These are phyloP conservation scores for Escallonia herrerae DNA, from an alignment of 129 eudicot genomes.

Conservation along the genomic window DNA sequence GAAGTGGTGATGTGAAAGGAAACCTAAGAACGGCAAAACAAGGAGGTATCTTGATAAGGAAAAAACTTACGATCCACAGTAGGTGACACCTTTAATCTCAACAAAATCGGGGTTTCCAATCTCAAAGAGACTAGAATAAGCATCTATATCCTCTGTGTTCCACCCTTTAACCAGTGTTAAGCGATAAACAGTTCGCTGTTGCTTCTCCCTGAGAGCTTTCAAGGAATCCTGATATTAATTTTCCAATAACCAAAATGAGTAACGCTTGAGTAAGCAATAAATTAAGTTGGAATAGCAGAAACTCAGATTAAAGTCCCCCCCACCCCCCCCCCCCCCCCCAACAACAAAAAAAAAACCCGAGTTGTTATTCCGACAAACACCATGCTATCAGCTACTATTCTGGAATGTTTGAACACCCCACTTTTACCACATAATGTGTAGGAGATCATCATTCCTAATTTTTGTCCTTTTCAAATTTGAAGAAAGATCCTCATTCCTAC, in stretches of 20 bases:
- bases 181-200: constrained; percentile 94
- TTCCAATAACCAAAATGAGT: constrained; percentile 4
- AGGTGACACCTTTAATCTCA: constrained; percentile 98
- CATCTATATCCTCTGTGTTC: constrained; percentile 91
- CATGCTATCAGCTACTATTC: not conserved
- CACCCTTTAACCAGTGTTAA: constrained; percentile 96
- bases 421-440: no score
- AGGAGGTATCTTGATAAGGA: not conserved
- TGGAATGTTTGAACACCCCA: not conserved
- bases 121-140: constrained; percentile 67
- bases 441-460: no score
- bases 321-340: no score
- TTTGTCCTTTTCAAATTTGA: no score
- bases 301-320: no score
- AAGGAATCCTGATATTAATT: constrained; percentile 65
- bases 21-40: not conserved
- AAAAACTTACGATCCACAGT: constrained; percentile 93
- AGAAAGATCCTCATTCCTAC: no score
- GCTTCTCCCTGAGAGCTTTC: constrained; percentile 77
- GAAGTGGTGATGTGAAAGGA: not conserved
- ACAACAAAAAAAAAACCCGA: no score
- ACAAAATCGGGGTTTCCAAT: constrained; percentile 89
- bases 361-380: no score
- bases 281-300: no score
- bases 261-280: not conserved